phyloP scores from a whole-genome alignment of 2,329 filamentous ascomycete species.

The Apiospora saccharicola region DNA sequence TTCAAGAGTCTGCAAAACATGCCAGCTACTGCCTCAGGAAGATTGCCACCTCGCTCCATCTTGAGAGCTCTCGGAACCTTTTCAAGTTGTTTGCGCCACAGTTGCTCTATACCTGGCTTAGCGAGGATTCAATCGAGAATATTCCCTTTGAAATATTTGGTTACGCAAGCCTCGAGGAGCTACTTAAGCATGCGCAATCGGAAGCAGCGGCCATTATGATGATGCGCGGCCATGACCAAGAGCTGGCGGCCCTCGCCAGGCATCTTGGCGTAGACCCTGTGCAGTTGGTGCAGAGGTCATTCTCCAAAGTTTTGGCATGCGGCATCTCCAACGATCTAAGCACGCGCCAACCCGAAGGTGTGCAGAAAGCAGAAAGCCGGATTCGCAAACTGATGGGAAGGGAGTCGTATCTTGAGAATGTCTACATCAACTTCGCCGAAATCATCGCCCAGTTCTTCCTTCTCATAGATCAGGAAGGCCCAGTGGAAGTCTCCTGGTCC shows the following conservation, averaged over 20 bases:
- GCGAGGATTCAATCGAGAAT: constrained; percentile 67
- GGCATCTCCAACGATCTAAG: constrained; percentile 79
- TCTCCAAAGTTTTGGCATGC: constrained; percentile 83
- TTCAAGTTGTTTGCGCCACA: constrained; percentile 89
- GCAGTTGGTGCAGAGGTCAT: constrained; percentile 71
- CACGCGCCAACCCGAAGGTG: constrained; percentile 47
- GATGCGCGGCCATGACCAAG: constrained; percentile 77
- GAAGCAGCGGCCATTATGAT: constrained; percentile 83
- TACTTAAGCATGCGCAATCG: constrained; percentile 74
- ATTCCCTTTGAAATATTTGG: constrained; percentile 89
- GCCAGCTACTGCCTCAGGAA: constrained; percentile 74
- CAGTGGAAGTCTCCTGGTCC: constrained; percentile 71
- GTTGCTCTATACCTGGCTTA: constrained; percentile 89
- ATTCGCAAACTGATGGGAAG: constrained; percentile 75
- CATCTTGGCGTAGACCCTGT: constrained; percentile 61
- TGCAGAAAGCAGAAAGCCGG: constrained; percentile 67
- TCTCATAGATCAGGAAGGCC: constrained; percentile 78
- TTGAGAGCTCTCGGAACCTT: constrained; percentile 72
- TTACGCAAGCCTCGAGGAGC: constrained; percentile 71
- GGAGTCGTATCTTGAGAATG: constrained; percentile 66
- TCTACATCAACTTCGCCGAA: constrained; percentile 76
- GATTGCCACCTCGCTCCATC: constrained; percentile 70
- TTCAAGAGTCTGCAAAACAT: constrained; percentile 70
- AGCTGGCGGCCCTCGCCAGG: constrained; percentile 66
- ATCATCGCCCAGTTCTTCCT: constrained; percentile 81